Evolutionary conservation across 176 grass and related monocot genomes (phyloP), one percentile per base, ranked within the genome.

Genomic region (Areca catechu): DNA sequence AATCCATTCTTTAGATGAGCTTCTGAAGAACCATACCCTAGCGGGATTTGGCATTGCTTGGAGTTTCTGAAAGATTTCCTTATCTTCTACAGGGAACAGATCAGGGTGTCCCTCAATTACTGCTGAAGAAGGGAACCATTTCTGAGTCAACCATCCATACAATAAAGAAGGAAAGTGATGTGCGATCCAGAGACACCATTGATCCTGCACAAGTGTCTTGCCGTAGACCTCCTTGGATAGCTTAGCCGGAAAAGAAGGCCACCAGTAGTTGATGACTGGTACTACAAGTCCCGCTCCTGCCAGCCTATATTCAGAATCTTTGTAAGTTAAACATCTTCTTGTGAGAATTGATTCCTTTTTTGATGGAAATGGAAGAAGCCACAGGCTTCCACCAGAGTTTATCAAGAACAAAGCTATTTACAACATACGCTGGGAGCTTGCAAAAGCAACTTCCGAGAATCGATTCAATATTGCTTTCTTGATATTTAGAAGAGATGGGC

Each of bases 211-310:
- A 51, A 63, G 25, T 21, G 86, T 51, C 43, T 65, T 86, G 17
- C 52, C 24, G 64, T 56, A 86, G 43, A 66, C 79, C 7, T 20
- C 24, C 20, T 52, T 61, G 48, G 73, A 72, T 49, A 83, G 24
- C 37, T 77, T 2, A 25, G 56, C 47, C 0, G 88, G 82, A 48
- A 86, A 37, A 17, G 79, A 81, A 19, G 56, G 60, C 88, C 88
- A 86, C 79, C 83, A 92, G 72, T 92, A 92, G 76, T 77, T 92
- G 25, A 92, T 76, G n/a, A 22, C 79, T 47, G 83, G 83, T 17
- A 69, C 83, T 22, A 86, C 70, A 53, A 86, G 57, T 15, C 70
- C 63, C 22, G 27, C 79, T 58, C 82, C 88, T 71, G 57, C 54
- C 24, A 92, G 64, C 56, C 82, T 85, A 62, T 24, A 5, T 43